phyloP scores from a whole-genome alignment of 2,329 filamentous ascomycete species.

The Ilyonectria mors-panacis region DNA sequence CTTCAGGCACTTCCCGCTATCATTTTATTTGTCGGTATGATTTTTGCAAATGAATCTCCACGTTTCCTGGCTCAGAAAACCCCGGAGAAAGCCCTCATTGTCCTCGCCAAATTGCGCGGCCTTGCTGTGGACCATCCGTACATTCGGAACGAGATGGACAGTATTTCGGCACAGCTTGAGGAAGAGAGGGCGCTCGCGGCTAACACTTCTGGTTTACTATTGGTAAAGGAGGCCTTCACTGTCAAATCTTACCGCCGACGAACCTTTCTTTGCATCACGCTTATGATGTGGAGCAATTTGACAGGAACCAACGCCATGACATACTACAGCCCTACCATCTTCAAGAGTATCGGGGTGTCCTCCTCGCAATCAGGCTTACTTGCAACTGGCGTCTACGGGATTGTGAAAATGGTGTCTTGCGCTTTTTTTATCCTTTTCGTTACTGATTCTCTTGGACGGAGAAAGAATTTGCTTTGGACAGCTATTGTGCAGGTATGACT shows the following conservation, averaged over 20 bases:
- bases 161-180: conserved; percentile 69
- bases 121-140: conserved; percentile 68
- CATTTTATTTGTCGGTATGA: conserved; percentile 72
- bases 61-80: conserved; percentile 76
- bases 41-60: conserved; percentile 75
- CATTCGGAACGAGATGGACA: conserved; percentile 68
- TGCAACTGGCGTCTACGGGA: conserved; percentile 25
- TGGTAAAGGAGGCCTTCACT: conserved; percentile 72
- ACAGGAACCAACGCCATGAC: conserved; percentile 51
- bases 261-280: conserved; percentile 68
- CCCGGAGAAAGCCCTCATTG: conserved; percentile 69
- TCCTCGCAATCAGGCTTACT: conserved; percentile 23
- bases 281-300: conserved; percentile 74
- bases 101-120: conserved; percentile 70
- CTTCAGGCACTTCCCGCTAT: conserved; percentile 75
- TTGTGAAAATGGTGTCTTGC: conserved; percentile 25
- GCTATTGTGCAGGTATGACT: conserved; percentile 26
- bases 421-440: conserved; percentile 20
- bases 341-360: conserved; percentile 26
- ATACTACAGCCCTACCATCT: conserved; percentile 19
- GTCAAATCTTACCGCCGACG: conserved; percentile 71
- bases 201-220: conserved; percentile 60
- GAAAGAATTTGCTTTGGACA: conserved; percentile 32
- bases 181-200: conserved; percentile 66
- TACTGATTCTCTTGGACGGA: conserved; percentile 22